These are phyloP conservation scores for Paratinospora sagittata DNA, from an alignment of 164 flowering plant species.

Conservation along the genomic window DNA sequence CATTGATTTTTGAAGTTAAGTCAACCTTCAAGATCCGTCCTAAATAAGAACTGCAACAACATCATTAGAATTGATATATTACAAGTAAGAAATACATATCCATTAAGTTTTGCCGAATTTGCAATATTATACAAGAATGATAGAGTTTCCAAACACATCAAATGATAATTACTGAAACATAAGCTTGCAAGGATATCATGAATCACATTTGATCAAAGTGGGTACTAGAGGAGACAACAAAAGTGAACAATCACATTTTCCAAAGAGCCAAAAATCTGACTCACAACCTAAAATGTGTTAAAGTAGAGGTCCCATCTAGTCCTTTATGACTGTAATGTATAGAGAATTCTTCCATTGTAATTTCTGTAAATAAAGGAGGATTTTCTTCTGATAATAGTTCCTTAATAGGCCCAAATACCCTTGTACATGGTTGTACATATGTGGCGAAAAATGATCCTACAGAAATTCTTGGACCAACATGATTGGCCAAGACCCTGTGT, in stretches of 20 bases:
- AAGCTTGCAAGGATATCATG: background rate
- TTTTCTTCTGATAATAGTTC: slow-evolving; percentile 30
- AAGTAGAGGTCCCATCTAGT: slow-evolving; percentile 16
- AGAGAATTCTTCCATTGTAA: slow-evolving; percentile 16
- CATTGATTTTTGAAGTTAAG: no score
- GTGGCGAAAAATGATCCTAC: background rate
- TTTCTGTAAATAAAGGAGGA: slow-evolving; percentile 31
- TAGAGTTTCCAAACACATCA: background rate
- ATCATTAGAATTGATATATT: no score
- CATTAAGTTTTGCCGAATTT: no score
- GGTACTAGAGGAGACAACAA: background rate
- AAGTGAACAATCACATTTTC: background rate
- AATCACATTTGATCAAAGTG: background rate
- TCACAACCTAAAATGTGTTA: slow-evolving; percentile 14
- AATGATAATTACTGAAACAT: background rate
- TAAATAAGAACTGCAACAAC: no score
- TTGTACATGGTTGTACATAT: background rate
- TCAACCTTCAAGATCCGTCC: no score
- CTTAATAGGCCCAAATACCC: background rate
- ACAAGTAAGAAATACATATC: no score
- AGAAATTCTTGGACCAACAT: background rate
- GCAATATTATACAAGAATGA: no score
- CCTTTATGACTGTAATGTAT: slow-evolving; percentile 15
- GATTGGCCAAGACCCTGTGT: background rate
- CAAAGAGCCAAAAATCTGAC: background rate